Evolutionary conservation across 495 filamentous ascomycete genomes (phyloP).

Genomic region (Penicillium fimorum): DNA sequence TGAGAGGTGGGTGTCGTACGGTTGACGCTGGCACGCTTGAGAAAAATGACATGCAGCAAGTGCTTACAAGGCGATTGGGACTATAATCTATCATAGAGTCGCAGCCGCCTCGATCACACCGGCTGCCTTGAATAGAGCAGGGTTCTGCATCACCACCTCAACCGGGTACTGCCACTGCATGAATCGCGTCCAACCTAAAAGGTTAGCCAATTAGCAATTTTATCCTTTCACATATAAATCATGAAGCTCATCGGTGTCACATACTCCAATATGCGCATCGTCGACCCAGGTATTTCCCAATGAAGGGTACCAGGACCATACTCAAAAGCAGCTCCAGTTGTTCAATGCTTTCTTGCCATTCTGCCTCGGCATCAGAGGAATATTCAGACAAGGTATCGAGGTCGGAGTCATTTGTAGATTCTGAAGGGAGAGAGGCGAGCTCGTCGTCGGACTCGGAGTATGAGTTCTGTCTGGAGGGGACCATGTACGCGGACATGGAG

Average conservation of each 20-base stretch:
- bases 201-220: neutral
- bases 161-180: conserved; percentile 80
- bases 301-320: conserved; percentile 89
- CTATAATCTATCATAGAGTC: conserved; percentile 52
- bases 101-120: conserved; percentile 72
- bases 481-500: conserved; percentile 44
- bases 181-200: conserved; percentile 65
- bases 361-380: conserved; percentile 78
- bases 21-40: neutral
- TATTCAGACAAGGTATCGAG: conserved; percentile 54
- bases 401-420: conserved; percentile 59
- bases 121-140: conserved; percentile 58
- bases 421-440: conserved; percentile 75
- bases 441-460: conserved; percentile 59
- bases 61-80: neutral
- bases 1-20: neutral
- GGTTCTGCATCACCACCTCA: conserved; percentile 57
- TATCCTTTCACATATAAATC: too few species aligned
- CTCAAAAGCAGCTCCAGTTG: conserved; percentile 88
- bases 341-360: conserved; percentile 91
- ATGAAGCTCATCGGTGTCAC: conserved; percentile 8
- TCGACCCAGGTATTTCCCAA: conserved; percentile 89
- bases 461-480: conserved; percentile 38
- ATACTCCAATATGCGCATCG: conserved; percentile 95
- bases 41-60: neutral